These are phyloP conservation scores for Kodamaea fukazawae DNA, from an alignment of 805 yeast genomes.

Conservation along the genomic window DNA sequence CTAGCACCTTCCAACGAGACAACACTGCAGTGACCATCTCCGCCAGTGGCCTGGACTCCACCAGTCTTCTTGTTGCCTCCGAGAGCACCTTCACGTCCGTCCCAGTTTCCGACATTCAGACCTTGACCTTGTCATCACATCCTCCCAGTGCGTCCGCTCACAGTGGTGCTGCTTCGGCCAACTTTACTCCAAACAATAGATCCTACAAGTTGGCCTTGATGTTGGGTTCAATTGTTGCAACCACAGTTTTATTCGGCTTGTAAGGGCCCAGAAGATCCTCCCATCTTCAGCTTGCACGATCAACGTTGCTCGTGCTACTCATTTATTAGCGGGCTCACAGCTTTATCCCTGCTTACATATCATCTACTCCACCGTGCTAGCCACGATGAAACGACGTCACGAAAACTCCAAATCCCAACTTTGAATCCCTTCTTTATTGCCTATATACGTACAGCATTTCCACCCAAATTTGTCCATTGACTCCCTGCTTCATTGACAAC, in stretches of 20 bases:
- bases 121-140: slow-evolving; percentile 10
- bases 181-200: slow-evolving; percentile 2
- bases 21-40: slow-evolving; percentile 4
- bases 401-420: too few relatives aligned
- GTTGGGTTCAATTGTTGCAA: slow-evolving; percentile 9
- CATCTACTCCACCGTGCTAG: too few relatives aligned
- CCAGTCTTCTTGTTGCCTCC: slow-evolving; percentile 5
- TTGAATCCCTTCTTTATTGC: too few relatives aligned
- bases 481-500: slow-evolving; percentile 1
- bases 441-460: too few relatives aligned
- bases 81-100: slow-evolving; percentile 5
- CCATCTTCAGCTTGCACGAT: too few relatives aligned
- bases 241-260: slow-evolving; percentile 9
- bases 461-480: neutral
- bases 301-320: too few relatives aligned
- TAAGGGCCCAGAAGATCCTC: slow-evolving; percentile 2
- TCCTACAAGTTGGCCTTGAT: slow-evolving; percentile 8
- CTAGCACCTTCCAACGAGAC: slow-evolving; percentile 1
- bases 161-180: slow-evolving; percentile 3
- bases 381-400: too few relatives aligned
- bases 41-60: neutral
- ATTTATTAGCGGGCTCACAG: too few relatives aligned
- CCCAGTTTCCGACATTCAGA: slow-evolving; percentile 9
- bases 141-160: slow-evolving; percentile 7
- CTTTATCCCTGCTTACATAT: too few relatives aligned